These are phyloP conservation scores for Euclidium syriacum DNA, from an alignment of 345 rosid genomes.

Conservation along the genomic window DNA sequence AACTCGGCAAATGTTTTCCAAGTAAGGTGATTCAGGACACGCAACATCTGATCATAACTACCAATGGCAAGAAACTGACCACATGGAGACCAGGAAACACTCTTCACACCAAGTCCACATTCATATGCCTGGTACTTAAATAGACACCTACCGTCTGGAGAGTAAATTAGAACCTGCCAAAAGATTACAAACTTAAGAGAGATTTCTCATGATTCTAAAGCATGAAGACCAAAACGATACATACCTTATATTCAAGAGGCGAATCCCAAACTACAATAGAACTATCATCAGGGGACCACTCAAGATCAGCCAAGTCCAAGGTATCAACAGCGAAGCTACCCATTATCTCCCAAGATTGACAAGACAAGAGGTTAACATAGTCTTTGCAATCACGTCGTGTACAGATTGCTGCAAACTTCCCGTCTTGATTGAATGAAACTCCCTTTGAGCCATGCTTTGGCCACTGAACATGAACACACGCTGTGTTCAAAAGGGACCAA, in stretches of 20 bases:
- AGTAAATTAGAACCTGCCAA: conserved; percentile 80
- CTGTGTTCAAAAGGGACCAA: conserved; percentile 90
- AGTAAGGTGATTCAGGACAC: conserved; percentile 80
- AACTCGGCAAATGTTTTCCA: conserved; percentile 99
- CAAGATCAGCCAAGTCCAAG: conserved; percentile 85
- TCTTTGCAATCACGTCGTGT: conserved; percentile 95
- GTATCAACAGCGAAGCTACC: conserved; percentile 85
- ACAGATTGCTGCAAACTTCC: conserved; percentile 82
- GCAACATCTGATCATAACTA: conserved; percentile 93
- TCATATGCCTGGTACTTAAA: conserved; percentile 94
- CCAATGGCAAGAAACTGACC: conserved; percentile 95
- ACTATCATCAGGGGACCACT: conserved; percentile 96
- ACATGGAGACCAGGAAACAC: conserved; percentile 94
- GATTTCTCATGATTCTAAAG: not conserved
- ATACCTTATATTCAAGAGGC: conserved; percentile 80
- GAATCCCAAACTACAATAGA: conserved; percentile 88
- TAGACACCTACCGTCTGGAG: conserved; percentile 95
- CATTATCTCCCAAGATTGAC: conserved; percentile 95
- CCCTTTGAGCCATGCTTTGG: conserved; percentile 95
- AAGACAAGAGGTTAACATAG: conserved; percentile 76
- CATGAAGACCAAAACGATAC: not conserved
- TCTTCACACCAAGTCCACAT: conserved; percentile 93
- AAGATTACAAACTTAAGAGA: conserved; percentile 14
- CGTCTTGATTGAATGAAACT: conserved; percentile 76
- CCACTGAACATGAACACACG: conserved; percentile 94